phyloP scores from a whole-genome alignment of 495 filamentous ascomycete genomes.

The Aspergillus diversus region DNA sequence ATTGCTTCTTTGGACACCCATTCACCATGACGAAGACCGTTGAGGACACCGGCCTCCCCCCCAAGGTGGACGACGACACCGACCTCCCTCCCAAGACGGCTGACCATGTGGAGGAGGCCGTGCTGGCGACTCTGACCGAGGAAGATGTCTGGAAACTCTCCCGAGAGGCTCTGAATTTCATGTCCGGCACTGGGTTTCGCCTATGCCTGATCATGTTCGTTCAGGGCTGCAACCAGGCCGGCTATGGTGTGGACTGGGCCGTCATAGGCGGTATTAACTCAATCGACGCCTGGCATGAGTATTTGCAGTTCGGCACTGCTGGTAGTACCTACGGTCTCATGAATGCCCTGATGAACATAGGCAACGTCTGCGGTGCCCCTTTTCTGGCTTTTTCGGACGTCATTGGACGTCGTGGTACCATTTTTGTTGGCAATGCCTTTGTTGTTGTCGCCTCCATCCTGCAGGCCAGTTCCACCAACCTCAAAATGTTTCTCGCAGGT shows the following conservation, averaged over 20 bases:
- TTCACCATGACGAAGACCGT: constrained; percentile 14
- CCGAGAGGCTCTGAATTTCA: constrained; percentile 32
- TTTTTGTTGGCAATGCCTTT: constrained; percentile 43
- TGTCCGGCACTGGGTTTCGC: constrained; percentile 40
- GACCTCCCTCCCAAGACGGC: constrained; percentile 21
- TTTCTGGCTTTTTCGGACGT: constrained; percentile 43
- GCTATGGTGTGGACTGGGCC: constrained; percentile 48
- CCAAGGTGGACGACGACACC: constrained; percentile 7
- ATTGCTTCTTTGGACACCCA: background rate
- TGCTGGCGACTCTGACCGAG: constrained; percentile 41
- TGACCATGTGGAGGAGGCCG: constrained; percentile 40
- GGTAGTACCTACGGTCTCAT: constrained; percentile 39
- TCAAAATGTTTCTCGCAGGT: constrained; percentile 44
- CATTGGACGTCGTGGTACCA: constrained; percentile 45
- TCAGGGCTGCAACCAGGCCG: constrained; percentile 46
- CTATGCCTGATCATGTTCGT: constrained; percentile 43
- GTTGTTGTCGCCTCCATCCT: constrained; percentile 43
- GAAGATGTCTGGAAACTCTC: constrained; percentile 41
- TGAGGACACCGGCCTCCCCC: background rate
- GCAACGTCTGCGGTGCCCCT: constrained; percentile 40
- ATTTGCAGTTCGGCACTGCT: constrained; percentile 33
- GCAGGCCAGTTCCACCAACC: constrained; percentile 38
- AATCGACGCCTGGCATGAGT: constrained; percentile 35
- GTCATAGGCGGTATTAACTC: constrained; percentile 46
- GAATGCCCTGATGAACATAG: constrained; percentile 46